A percentile compares a stretch with the other conserved stretches of the same genome.
These are phyloP conservation scores for Takashimella koratensis DNA, from an alignment of 1,284 basidiomycete species.

Conservation along the genomic window DNA sequence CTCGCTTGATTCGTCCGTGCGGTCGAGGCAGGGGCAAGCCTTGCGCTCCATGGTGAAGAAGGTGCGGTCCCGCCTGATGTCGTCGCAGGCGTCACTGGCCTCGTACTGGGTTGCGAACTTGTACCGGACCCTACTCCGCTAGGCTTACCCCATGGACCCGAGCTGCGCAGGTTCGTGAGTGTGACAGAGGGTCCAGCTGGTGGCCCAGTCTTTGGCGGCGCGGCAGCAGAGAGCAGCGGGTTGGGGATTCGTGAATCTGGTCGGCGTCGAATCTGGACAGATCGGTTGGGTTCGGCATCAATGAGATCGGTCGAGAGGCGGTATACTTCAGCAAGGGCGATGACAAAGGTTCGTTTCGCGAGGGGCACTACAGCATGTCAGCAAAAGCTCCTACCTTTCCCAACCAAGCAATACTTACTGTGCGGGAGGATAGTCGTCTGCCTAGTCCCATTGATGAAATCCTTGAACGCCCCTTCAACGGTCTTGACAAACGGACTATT, in stretches of 20 bases:
- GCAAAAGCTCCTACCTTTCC: background rate
- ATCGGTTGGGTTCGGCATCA: constrained; percentile 71
- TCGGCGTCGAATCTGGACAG: constrained; percentile 73
- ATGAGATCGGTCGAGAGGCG: constrained; percentile 76
- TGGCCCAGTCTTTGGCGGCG: constrained; percentile 15
- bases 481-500: constrained; percentile 64
- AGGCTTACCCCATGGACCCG: background rate
- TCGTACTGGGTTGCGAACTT: background rate
- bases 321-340: constrained; percentile 67
- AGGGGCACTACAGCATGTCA: constrained; percentile 53
- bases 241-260: constrained; percentile 72
- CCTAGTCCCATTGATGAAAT: constrained; percentile 67
- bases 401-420: constrained; percentile 51
- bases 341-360: constrained; percentile 72
- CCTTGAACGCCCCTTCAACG: constrained; percentile 73
- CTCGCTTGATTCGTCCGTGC: too few species aligned
- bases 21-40: background rate
- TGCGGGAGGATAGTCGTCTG: constrained; percentile 71
- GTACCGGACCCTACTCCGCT: background rate
- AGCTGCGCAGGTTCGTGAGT: background rate
- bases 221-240: constrained; percentile 60
- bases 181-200: constrained; percentile 11
- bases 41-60: background rate
- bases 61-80: background rate
- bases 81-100: background rate